Evolutionary conservation across 2,329 filamentous ascomycete genomes (phyloP).

Genomic region (Pseudogymnoascus sp.): DNA sequence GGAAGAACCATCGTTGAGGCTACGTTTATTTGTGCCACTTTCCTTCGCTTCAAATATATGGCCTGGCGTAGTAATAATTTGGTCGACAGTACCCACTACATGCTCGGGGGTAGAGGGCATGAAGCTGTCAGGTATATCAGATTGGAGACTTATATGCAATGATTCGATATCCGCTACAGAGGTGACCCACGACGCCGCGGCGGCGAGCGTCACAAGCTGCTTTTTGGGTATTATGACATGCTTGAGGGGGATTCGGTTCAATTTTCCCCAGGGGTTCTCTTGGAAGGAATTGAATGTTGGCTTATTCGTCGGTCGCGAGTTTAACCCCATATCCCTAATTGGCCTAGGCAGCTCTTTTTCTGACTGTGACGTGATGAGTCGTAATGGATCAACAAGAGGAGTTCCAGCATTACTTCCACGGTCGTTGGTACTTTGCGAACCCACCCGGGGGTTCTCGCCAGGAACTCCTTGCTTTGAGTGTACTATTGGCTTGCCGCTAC

Average conservation of each 20-base stretch:
- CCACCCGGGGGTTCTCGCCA: neutral
- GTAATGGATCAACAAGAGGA: neutral
- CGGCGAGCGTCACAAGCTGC: neutral
- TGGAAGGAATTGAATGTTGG: neutral
- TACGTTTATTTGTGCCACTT: neutral
- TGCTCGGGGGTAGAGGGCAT: neutral
- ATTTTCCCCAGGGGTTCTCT: neutral
- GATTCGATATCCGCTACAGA: neutral
- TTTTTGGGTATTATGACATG: constrained; percentile 5
- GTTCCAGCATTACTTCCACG: neutral
- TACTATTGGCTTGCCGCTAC: neutral
- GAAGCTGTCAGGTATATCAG: neutral
- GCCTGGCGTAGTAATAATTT: neutral
- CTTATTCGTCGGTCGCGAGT: neutral
- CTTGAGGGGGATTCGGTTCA: neutral
- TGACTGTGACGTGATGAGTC: neutral
- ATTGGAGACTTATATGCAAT: neutral
- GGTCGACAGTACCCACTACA: neutral
- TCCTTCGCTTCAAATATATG: neutral
- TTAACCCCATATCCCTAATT: too few species aligned
- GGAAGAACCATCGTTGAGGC: neutral
- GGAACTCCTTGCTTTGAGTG: neutral
- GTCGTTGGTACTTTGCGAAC: neutral
- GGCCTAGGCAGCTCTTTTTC: neutral
- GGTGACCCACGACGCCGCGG: neutral